Conservation (phyloP, 176 grass and related monocot species). For the Carex littledalei region DNA sequence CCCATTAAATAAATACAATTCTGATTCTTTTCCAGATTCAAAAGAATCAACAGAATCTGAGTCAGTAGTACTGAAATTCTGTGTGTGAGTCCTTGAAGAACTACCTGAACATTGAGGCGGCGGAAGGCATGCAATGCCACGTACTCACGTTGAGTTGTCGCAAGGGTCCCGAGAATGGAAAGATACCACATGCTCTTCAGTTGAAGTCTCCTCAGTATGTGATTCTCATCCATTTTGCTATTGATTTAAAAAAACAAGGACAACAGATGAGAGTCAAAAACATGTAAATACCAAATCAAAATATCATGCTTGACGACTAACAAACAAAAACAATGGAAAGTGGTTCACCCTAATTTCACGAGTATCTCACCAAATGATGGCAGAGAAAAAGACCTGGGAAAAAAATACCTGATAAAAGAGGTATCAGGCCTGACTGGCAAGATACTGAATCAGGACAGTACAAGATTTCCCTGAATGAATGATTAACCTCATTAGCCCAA, state of each 20-base stretch:
- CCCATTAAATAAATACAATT: too few species aligned
- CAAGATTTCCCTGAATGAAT: neutral
- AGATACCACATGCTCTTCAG: constrained; percentile 71
- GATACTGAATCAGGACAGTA: constrained; percentile 3
- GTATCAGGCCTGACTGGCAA: neutral
- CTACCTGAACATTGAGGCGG: constrained; percentile 75
- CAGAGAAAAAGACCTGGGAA: neutral
- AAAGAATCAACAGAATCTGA: too few species aligned
- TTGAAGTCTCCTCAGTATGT: constrained; percentile 81
- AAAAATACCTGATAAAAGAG: neutral
- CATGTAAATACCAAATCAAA: neutral
- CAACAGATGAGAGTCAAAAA: neutral
- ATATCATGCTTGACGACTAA: neutral
- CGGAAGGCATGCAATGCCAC: constrained; percentile 93
- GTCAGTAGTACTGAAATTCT: neutral
- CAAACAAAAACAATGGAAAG: neutral
- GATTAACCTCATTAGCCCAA: neutral
- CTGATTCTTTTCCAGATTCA: too few species aligned
- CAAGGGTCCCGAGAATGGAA: constrained; percentile 84
- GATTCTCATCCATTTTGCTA: constrained; percentile 40
- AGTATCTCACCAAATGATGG: neutral
- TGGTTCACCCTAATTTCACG: neutral
- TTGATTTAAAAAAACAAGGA: neutral
- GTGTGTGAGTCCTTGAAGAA: neutral
- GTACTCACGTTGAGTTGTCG: constrained; percentile 98